Evolutionary conservation across 768 basidiomycete species (phyloP).

Genomic region (Russula compacta): DNA sequence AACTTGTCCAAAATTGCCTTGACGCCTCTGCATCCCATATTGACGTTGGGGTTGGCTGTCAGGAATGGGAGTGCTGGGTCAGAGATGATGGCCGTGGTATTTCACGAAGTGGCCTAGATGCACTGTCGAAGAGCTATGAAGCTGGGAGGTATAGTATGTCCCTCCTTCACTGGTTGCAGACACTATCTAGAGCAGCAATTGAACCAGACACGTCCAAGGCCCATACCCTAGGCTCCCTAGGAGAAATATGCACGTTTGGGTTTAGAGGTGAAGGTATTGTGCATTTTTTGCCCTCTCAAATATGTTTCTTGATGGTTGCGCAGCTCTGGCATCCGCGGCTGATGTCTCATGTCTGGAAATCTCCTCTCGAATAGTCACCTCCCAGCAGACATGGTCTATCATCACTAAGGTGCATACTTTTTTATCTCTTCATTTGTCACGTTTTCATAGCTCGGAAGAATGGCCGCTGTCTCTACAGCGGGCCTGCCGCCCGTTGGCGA

Average conservation of each 20-base stretch:
- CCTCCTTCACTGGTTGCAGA: neutral
- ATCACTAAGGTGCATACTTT: conserved; percentile 58
- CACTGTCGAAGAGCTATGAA: conserved; percentile 43
- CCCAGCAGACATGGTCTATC: conserved; percentile 61
- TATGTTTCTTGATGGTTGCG: neutral
- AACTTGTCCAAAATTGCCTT: conserved; percentile 84
- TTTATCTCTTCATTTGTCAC: neutral
- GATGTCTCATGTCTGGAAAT: conserved; percentile 77
- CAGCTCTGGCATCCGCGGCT: conserved; percentile 79
- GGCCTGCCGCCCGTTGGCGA: conserved; percentile 67
- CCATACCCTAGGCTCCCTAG: conserved; percentile 42
- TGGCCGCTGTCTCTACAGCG: conserved; percentile 56
- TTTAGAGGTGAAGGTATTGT: conserved; percentile 88
- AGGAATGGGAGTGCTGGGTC: conserved; percentile 78
- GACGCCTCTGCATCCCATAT: conserved; percentile 69
- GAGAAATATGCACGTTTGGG: conserved; percentile 61
- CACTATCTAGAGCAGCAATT: neutral
- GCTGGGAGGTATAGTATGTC: conserved; percentile 60
- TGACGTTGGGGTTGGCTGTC: conserved; percentile 63
- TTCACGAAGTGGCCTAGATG: conserved; percentile 43
- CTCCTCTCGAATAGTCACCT: conserved; percentile 57
- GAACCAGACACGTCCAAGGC: conserved; percentile 64
- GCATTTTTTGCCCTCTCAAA: neutral
- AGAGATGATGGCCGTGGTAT: conserved; percentile 82
- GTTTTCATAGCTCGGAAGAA: conserved; percentile 35